Evolutionary conservation across 192 early-diverging fungal genomes (phyloP).

Genomic region (Coemansia sp.): DNA sequence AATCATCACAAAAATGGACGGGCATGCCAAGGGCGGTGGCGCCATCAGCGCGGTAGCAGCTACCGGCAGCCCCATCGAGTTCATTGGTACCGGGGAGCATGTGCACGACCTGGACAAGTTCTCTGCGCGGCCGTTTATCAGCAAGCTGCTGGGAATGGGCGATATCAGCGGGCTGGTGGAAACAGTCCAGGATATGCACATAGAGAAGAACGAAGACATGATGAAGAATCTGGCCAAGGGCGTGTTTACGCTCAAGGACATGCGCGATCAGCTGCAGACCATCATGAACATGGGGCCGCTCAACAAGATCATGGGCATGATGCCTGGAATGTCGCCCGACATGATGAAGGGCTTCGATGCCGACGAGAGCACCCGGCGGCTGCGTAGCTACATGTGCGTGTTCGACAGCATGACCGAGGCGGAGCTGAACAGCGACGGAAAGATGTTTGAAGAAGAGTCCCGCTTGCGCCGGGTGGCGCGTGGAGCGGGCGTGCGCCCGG

Average conservation of each 20-base stretch:
- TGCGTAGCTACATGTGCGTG: conserved; percentile 80
- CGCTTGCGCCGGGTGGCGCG: conserved; percentile 77
- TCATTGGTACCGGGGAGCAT: conserved; percentile 97
- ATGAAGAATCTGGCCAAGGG: conserved; percentile 89
- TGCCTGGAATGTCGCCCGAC: conserved; percentile 70
- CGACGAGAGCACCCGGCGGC: conserved; percentile 59
- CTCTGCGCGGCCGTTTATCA: conserved; percentile 80
- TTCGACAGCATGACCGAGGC: conserved; percentile 94
- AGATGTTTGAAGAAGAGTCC: conserved; percentile 72
- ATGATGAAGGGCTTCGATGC: conserved; percentile 60
- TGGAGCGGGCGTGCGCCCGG: conserved; percentile 78
- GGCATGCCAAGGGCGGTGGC: conserved; percentile 97
- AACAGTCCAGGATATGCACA: conserved; percentile 81
- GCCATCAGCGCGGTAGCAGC: conserved; percentile 98
- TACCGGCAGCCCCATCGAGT: conserved; percentile 87
- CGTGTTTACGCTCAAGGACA: conserved; percentile 86
- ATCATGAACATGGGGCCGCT: conserved; percentile 90
- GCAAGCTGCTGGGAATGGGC: conserved; percentile 95
- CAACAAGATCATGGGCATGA: conserved; percentile 85
- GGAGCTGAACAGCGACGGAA: conserved; percentile 86
- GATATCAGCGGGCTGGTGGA: conserved; percentile 86
- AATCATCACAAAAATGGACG: conserved; percentile 98
- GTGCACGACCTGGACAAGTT: conserved; percentile 93
- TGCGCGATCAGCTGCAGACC: conserved; percentile 89
- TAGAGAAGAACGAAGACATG: conserved; percentile 82